A percentile compares a stretch with the other conserved stretches of the same genome.
These are phyloP conservation scores for Sporisorium reilianum DNA, from an alignment of 1,284 basidiomycete species.

Conservation along the genomic window DNA sequence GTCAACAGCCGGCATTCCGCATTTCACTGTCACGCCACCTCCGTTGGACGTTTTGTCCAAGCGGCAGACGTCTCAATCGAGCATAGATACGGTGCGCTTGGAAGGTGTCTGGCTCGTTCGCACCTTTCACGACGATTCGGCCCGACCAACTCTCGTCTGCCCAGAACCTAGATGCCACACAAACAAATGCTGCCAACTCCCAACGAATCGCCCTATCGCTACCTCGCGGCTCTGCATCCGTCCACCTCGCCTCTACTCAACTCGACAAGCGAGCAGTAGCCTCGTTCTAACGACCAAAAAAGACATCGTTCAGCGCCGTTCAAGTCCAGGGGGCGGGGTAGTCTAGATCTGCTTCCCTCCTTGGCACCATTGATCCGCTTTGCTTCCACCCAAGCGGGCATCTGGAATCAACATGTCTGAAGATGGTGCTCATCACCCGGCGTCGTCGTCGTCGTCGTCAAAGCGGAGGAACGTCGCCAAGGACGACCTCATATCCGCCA, in stretches of 20 bases:
- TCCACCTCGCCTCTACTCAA: background rate
- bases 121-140: background rate
- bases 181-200: background rate
- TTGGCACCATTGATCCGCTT: background rate
- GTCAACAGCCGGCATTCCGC: background rate
- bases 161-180: background rate
- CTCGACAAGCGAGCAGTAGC: background rate
- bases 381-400: background rate
- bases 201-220: background rate
- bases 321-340: slow-evolving; percentile 17
- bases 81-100: no score
- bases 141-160: background rate
- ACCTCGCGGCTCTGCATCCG: background rate
- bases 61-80: no score
- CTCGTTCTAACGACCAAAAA: no score
- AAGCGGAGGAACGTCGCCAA: background rate
- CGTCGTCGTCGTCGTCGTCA: background rate
- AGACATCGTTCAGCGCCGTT: background rate
- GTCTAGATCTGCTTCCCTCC: slow-evolving; percentile 13
- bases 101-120: no score
- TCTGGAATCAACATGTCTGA: slow-evolving; percentile 12
- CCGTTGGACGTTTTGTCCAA: no score
- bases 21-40: no score
- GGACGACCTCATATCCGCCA: background rate
- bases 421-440: background rate